Base-by-base conservation (phyloP, 2,329 filamentous ascomycete species). In the Alternaria sp. region DNA sequence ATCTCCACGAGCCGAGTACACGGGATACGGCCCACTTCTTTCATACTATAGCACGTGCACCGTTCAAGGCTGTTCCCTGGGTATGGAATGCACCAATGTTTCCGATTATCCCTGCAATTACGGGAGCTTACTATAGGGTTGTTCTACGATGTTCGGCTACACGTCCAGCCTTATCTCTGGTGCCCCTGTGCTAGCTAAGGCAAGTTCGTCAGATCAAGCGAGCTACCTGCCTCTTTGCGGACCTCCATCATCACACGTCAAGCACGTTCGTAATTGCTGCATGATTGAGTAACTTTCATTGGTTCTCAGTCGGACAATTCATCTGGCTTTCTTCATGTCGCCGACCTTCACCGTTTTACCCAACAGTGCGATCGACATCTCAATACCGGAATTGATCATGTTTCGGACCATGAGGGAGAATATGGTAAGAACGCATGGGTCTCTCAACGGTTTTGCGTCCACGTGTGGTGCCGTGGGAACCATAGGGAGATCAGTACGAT, bases 141-240 rank as follows among this genome's bases (percentile, higher is more conserved):
- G 38, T 42, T 43, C 9, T 57, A 28, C 30, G 39, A 42, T 39
- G 51, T 49, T 49, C 38, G 26, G 22, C 12, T 6, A 39, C 20
- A 28, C 41, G 30, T 38, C 41, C 32, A 30, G 46, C 26, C 53
- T 59, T 59, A 51, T 56, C 57, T 51, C 42, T 46, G 7, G 7
- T 7, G 30, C 52, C 43, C 39, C 46, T 36, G 14, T 24, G 16
- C 49, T 26, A 26, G 22, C 42, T 28, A 39, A 59, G 30, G 51
- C 46, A 44, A 42, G 24, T n/a, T 20, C 32, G 24, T 8, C 9
- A 54, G 43, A 39, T 46, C 46, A 41, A 36, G 52, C 57, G 32
- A 56, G 16, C 49, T 30, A 59, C 52, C 57, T 59, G 54, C 52
- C 57, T 44, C 26, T 56, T 51, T 43, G 46, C 52, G 52, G 56